phyloP scores from a whole-genome alignment of 2,329 filamentous ascomycete genomes.

The Celoporthe dispersa region DNA sequence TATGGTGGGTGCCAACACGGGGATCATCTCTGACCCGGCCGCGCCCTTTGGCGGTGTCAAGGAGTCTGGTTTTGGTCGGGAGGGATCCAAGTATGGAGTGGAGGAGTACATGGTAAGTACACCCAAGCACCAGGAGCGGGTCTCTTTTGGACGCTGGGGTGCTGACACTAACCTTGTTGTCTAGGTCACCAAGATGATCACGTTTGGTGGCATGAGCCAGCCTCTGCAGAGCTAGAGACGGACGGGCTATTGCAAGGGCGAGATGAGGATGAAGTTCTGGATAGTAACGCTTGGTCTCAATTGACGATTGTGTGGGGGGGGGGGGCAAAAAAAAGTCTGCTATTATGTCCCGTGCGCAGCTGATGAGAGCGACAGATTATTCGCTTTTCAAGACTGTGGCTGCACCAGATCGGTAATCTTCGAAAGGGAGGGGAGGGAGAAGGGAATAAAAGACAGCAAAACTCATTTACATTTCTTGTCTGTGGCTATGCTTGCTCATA shows the following conservation, averaged over 20 bases:
- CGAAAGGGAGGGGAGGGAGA: too few relatives aligned
- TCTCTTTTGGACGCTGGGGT: background rate
- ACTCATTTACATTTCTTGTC: too few relatives aligned
- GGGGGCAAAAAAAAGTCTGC: too few relatives aligned
- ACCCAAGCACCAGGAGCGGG: too few relatives aligned
- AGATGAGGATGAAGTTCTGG: too few relatives aligned
- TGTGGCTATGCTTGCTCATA: too few relatives aligned
- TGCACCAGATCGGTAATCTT: background rate
- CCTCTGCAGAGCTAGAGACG: conserved; percentile 54
- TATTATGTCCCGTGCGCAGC: background rate
- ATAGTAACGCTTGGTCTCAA: too few relatives aligned
- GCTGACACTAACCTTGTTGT: conserved; percentile 1
- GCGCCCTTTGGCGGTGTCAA: conserved; percentile 80
- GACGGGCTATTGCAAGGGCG: background rate
- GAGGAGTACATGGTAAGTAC: conserved; percentile 62
- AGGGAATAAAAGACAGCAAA: too few relatives aligned
- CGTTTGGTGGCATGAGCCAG: conserved; percentile 59
- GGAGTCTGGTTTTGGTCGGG: conserved; percentile 78
- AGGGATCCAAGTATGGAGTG: conserved; percentile 78
- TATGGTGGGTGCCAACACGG: conserved; percentile 86
- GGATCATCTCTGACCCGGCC: conserved; percentile 63
- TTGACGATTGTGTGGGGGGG: too few relatives aligned
- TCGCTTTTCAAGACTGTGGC: too few relatives aligned
- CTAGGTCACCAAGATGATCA: conserved; percentile 71
- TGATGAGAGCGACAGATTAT: too few relatives aligned